Base-by-base conservation (phyloP, 1,139 yeast species). In the Yamadazyma jaroonii region DNA sequence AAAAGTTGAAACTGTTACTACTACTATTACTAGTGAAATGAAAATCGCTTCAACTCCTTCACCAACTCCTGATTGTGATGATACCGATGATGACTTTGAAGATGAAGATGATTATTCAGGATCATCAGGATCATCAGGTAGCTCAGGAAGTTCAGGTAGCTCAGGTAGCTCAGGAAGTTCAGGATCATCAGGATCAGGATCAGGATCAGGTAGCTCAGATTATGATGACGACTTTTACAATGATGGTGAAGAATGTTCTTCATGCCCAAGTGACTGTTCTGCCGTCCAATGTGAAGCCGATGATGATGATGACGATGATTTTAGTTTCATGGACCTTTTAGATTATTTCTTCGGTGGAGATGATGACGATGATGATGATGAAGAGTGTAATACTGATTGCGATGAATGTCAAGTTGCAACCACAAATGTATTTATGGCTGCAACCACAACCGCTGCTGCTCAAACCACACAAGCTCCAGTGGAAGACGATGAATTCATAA, bases 251-350 rank as follows among this genome's bases (percentile, higher is more conserved):
- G 32, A 38, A 12, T 31, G 34, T 24, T 23, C 17, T 11, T 12
- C 29, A 4, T 37, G 39, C 27, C 30, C 31, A 29, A n/a, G 13
- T 13, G 37, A 29, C 14, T 37, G 39, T 31, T 30, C 31, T 9
- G 11, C 34, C 11, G 37, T 47, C 17, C 31, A 35, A 28, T 48
- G 52, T 40, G 50, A 47, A 3, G 52, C 40, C 25, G 53, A 43
- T 9, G 50, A 45, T 29, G 50, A 43, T 31, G 54, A 46, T 12
- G 53, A 46, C 29, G 57, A 45, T 29, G 44, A 41, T 35, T 41
- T 49, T 26, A 43, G 38, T 23, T 45, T 47, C 44, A 29, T 39
- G 25, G 51, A 47, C 34, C 46, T 47, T 29, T 33, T 47, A 24
- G 51, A 46, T 25, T 34, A 35, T 31, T 48, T 48, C 43, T 48